These are phyloP conservation scores for Pseudozyma tsukubaensis DNA, from an alignment of 1,284 basidiomycete genomes.

Conservation along the genomic window DNA sequence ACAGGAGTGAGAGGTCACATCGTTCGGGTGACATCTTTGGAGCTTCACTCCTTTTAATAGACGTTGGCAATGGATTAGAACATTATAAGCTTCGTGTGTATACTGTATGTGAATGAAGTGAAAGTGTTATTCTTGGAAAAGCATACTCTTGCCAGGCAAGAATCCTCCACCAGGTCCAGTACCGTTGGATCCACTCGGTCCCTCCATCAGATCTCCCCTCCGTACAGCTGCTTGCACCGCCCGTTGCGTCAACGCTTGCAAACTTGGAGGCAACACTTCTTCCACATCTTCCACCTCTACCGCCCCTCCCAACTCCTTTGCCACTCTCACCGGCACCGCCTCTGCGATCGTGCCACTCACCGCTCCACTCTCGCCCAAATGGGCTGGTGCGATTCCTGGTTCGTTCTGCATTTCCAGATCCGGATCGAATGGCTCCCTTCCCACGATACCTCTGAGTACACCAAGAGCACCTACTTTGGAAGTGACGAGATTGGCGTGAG, in stretches of 20 bases:
- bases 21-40: constrained; percentile 39
- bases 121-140: constrained; percentile 38
- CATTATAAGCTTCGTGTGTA: not conserved
- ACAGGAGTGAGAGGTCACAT: constrained; percentile 43
- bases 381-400: constrained; percentile 41
- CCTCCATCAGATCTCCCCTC: constrained; percentile 12
- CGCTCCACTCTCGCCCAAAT: constrained; percentile 34
- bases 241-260: constrained; percentile 33
- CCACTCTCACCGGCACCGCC: constrained; percentile 43
- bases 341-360: constrained; percentile 45
- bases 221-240: constrained; percentile 28
- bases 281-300: constrained; percentile 49
- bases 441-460: constrained; percentile 63
- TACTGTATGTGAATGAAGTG: not conserved
- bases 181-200: constrained; percentile 27
- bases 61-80: not conserved
- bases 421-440: constrained; percentile 58
- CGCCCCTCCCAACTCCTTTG: constrained; percentile 31
- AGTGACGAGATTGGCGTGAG: constrained; percentile 60
- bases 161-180: constrained; percentile 41
- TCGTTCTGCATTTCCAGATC: constrained; percentile 57
- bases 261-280: constrained; percentile 43
- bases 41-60: not conserved
- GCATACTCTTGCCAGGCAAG: constrained; percentile 40
- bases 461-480: constrained; percentile 64